A percentile compares a stretch with the other conserved stretches of the same genome.
Evolutionary conservation across 2,329 filamentous ascomycete species (phyloP).

Genomic region (Diaporthe sp.): DNA sequence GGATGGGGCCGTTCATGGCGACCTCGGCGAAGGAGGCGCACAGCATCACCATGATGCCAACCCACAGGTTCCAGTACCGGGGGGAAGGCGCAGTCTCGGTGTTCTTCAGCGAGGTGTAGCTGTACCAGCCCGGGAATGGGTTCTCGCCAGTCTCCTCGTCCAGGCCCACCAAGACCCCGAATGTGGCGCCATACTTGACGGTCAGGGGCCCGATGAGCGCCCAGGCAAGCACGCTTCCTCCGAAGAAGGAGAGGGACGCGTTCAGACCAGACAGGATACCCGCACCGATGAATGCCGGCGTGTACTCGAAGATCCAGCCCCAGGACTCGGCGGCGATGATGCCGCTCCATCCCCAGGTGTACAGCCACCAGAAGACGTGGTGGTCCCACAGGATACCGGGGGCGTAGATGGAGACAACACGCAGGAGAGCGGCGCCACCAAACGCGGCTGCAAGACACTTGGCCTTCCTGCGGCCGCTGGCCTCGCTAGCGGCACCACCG

Average conservation of each 20-base stretch:
- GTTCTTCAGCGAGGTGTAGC: slow-evolving; percentile 50
- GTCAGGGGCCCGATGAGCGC: slow-evolving; percentile 68
- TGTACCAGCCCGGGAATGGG: slow-evolving; percentile 43
- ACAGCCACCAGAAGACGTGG: slow-evolving; percentile 67
- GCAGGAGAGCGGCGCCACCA: slow-evolving; percentile 59
- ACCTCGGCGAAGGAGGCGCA: slow-evolving; percentile 56
- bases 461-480: slow-evolving; percentile 68
- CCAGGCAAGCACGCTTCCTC: slow-evolving; percentile 68
- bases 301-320: slow-evolving; percentile 71
- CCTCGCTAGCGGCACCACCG: slow-evolving; percentile 55
- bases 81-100: slow-evolving; percentile 50
- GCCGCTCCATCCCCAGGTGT: slow-evolving; percentile 62
- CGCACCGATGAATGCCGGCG: slow-evolving; percentile 70
- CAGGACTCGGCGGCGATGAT: slow-evolving; percentile 69
- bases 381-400: slow-evolving; percentile 71
- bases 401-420: slow-evolving; percentile 70
- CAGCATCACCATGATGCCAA: slow-evolving; percentile 58
- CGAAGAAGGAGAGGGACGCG: slow-evolving; percentile 69
- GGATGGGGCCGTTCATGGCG: slow-evolving; percentile 55
- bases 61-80: slow-evolving; percentile 59
- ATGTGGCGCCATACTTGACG: slow-evolving; percentile 65
- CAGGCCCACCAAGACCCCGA: slow-evolving; percentile 61
- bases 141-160: slow-evolving; percentile 45
- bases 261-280: slow-evolving; percentile 72
- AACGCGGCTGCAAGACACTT: slow-evolving; percentile 66